phyloP scores from a whole-genome alignment of 2,329 filamentous ascomycete genomes.

The Thelonectria discophora region DNA sequence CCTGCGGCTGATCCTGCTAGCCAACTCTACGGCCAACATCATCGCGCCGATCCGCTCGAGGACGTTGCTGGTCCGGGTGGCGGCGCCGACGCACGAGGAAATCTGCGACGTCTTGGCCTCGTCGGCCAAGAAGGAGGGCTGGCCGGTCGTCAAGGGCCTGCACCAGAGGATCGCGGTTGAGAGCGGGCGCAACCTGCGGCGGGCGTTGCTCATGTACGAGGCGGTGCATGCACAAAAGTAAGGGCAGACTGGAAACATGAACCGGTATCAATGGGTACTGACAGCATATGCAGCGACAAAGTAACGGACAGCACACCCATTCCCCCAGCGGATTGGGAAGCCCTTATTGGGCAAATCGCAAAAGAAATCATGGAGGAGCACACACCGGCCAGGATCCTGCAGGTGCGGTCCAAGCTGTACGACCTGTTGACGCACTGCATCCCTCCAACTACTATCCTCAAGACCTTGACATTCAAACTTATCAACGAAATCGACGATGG shows the following conservation, averaged over 20 bases:
- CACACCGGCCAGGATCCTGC: constrained; percentile 85
- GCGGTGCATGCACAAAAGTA: constrained; percentile 97
- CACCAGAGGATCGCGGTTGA: constrained; percentile 88
- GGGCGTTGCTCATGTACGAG: constrained; percentile 95
- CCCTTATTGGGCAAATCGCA: constrained; percentile 87
- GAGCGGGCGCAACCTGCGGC: constrained; percentile 88
- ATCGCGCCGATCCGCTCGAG: constrained; percentile 97
- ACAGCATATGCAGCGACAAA: constrained; percentile 73
- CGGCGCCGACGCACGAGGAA: constrained; percentile 85
- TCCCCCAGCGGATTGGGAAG: constrained; percentile 96
- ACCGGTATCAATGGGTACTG: constrained; percentile 36
- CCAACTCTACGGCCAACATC: constrained; percentile 97
- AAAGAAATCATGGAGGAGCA: constrained; percentile 93
- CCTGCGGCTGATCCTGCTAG: constrained; percentile 86
- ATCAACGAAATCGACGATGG: constrained; percentile 87
- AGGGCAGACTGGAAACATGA: constrained; percentile 42
- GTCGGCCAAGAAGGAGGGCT: constrained; percentile 81
- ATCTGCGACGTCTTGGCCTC: constrained; percentile 80
- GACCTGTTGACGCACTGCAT: constrained; percentile 98
- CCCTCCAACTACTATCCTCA: constrained; percentile 90
- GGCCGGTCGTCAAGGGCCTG: constrained; percentile 77
- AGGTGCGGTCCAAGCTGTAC: constrained; percentile 93
- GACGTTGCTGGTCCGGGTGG: constrained; percentile 89
- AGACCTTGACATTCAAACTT: constrained; percentile 93
- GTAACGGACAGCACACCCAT: constrained; percentile 88